Base-by-base conservation (phyloP, 2,329 filamentous ascomycete species). In the Amphichorda felina region DNA sequence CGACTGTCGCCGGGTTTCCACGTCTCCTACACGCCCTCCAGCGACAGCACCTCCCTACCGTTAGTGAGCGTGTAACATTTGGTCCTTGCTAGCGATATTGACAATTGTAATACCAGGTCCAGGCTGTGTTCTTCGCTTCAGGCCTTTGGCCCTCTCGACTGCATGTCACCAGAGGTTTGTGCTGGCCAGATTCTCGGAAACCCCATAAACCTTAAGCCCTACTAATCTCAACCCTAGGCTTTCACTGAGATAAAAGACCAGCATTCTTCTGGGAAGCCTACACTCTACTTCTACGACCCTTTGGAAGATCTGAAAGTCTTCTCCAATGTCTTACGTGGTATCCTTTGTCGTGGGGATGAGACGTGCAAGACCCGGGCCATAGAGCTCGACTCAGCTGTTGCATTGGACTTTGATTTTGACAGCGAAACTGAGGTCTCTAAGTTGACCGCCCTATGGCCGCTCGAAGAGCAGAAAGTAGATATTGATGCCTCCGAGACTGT, bases 1-100 rank as follows among this genome's bases (percentile, higher is more conserved):
- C 73, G 82, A 39, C 57, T 87, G 11, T 77, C 85, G 2, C 79
- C 88, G 1, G 89, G 89, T 3, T 61, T 96, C 16, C 87, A 95
- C 61, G 64, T 87, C 8, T 31, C 24, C 14, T 34, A 25, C 21
- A 82, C 80, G 0, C 81, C 82, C 1, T 18, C 36, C 9, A 37
- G 36, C 15, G 15, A 17, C 6, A 17, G 15, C 15, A 24, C 21
- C 10, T 24, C 6, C 21, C 6, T 6, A 6, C 21, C 21, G 21
- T 24, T 10, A 24, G 21, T 24, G 21, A 24, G n/a, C n/a, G n/a
- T n/a, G n/a, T n/a, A n/a, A n/a, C n/a, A n/a, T n/a, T n/a, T n/a
- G n/a, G n/a, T n/a, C 28, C 16, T n/a, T 8, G n/a, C 28, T 15
- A 15, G 14, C 5, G 15, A 4, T 31, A 18, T 9, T 31, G 16